These are phyloP conservation scores for Chlorella sorokiniana DNA, from an alignment of 139 green algal species.

Conservation along the genomic window DNA sequence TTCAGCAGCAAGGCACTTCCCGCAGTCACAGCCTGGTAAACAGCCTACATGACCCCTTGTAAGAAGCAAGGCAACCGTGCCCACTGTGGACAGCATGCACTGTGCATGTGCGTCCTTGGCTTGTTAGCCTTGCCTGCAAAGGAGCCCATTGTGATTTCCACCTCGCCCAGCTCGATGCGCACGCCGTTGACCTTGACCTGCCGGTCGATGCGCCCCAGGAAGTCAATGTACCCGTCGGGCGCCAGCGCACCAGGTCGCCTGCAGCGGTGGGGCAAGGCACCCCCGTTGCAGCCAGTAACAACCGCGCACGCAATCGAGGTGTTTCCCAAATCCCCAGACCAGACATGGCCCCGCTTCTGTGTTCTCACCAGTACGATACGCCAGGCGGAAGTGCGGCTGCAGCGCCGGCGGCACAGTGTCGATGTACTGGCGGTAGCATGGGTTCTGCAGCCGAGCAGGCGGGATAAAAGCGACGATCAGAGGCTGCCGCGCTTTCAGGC, in stretches of 20 bases:
- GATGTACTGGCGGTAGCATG: neutral
- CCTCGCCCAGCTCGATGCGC: constrained; percentile 62
- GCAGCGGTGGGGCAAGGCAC: constrained; percentile 20
- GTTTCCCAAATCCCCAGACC: too few relatives aligned
- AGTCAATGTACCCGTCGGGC: constrained; percentile 45
- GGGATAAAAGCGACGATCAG: constrained; percentile 46
- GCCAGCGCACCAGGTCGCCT: constrained; percentile 48
- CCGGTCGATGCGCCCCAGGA: constrained; percentile 53
- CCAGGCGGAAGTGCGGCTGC: constrained; percentile 33
- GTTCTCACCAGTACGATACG: constrained; percentile 37
- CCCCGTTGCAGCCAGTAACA: too few relatives aligned
- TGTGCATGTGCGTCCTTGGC: too few relatives aligned
- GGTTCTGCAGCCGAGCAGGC: neutral
- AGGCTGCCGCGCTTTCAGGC: neutral
- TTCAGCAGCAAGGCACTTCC: too few relatives aligned
- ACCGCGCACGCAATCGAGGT: too few relatives aligned
- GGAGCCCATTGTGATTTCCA: too few relatives aligned
- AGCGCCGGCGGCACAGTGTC: neutral
- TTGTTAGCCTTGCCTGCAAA: too few relatives aligned
- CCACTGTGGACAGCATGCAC: too few relatives aligned
- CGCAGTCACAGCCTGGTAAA: too few relatives aligned
- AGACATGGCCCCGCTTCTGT: too few relatives aligned
- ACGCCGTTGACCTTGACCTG: constrained; percentile 65
- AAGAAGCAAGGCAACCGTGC: too few relatives aligned
- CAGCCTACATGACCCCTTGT: too few relatives aligned